These are phyloP conservation scores for Termitomyces sp. DNA, from an alignment of 768 basidiomycete species.

Conservation along the genomic window DNA sequence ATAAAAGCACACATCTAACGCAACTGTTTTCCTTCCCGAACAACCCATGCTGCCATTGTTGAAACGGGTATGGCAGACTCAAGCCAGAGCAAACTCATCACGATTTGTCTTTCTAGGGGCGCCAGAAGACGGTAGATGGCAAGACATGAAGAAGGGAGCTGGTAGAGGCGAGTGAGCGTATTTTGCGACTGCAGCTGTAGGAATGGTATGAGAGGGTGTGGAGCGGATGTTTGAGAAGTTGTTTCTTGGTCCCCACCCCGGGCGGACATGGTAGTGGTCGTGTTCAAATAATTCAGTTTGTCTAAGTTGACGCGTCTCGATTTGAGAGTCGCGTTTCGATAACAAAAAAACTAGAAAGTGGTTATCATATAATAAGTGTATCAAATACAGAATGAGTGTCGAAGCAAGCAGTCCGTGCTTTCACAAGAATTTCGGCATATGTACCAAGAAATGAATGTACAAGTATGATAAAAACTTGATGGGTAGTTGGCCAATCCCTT, in stretches of 20 bases:
- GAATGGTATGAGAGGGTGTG: constrained; percentile 77
- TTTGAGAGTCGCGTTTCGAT: neutral
- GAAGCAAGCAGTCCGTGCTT: neutral
- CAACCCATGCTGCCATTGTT: constrained; percentile 77
- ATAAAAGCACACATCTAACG: constrained; percentile 19
- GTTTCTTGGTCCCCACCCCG: constrained; percentile 2
- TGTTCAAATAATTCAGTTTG: neutral
- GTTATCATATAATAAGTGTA: neutral
- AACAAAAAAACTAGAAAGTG: neutral
- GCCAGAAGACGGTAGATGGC: constrained; percentile 89
- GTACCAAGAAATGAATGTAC: neutral
- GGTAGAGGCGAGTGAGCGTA: constrained; percentile 76
- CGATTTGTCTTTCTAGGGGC: constrained; percentile 78
- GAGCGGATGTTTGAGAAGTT: constrained; percentile 14
- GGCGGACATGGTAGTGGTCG: constrained; percentile 6
- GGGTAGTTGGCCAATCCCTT: neutral
- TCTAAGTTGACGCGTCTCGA: constrained; percentile 9
- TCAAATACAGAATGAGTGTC: neutral
- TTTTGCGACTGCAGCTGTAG: constrained; percentile 79
- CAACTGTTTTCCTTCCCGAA: constrained; percentile 71
- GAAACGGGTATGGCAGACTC: constrained; percentile 67
- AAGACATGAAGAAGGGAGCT: constrained; percentile 84
- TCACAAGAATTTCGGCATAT: neutral
- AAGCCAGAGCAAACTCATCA: constrained; percentile 88
- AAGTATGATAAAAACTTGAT: neutral